Evolutionary conservation across 805 yeast species (phyloP), one percentile per base, ranked within the genome.

Genomic region (Kazachstania bromeliacearum): DNA sequence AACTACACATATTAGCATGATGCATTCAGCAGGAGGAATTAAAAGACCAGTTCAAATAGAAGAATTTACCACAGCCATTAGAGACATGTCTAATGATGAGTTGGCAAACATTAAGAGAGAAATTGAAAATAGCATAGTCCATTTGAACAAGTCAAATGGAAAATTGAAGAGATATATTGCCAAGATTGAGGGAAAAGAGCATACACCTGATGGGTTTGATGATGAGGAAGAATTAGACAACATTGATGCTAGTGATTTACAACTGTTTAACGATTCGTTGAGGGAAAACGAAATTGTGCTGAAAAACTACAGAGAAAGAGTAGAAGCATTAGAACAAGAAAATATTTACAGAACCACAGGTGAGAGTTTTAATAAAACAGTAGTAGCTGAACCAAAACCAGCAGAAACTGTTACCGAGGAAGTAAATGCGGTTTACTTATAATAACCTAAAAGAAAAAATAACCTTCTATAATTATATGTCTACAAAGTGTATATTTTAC

Each of bases 241-340:
- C 8, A 55, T 59, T 20, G 60, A 62, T 15, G 60, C 58, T 4
- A 63, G 63, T 9, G 85, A 79, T 47, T 49, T 62, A n/a, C 53
- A 59, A 12, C 48, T 80, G 12, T 79, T 71, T 55, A 51, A 46
- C 5, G 79, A 73, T n/a, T 67, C 78, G 7, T 64, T 77, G 13
- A 46, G 50, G 7, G 88, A 79, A 44, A 80, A 80, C 51, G 56
- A 62, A 9, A 50, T 53, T 3, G 81, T 78, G n/a, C 59, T 78
- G 16, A 46, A 53, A 2, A 77, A 71, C 47, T 79, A 77, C 48
- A 40, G 51, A 8, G 60, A 63, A 26, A 58, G 80, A 39, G 49
- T 76, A 3, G 59, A 55, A 3, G 64, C 66, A 0, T 48, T 78
- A 14, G 62, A 66, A 22, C 50, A 59, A 14, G 84, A 79, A 48